A percentile compares a stretch with the other conserved stretches of the same genome.
Conservation (phyloP, 305 asterid genomes). For the Fraxinus floribunda region DNA sequence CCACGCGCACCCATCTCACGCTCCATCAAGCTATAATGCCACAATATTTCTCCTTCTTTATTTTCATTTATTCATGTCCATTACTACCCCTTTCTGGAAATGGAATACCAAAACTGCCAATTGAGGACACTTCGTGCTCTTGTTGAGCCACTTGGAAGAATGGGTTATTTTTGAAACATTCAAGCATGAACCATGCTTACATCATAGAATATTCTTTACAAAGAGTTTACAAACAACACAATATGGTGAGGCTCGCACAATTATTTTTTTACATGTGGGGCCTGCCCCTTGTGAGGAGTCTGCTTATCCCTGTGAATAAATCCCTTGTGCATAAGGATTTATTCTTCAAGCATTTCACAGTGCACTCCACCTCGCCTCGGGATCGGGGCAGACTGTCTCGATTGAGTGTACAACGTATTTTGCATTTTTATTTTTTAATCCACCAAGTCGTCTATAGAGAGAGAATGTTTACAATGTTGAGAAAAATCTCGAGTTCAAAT, state of each 20-base stretch:
- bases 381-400: neutral
- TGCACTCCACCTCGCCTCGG: neutral
- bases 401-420: neutral
- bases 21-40: neutral
- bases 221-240: no score
- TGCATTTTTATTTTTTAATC: neutral
- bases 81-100: neutral
- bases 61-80: neutral
- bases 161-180: neutral
- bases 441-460: neutral
- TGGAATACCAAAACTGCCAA: constrained; percentile 6
- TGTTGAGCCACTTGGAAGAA: neutral
- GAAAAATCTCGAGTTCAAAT: neutral
- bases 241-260: no score
- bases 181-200: neutral
- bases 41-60: neutral
- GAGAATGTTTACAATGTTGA: neutral
- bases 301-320: no score
- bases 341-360: no score
- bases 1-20: constrained; percentile 22
- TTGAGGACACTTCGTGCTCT: neutral
- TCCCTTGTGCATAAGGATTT: no score
- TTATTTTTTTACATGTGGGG: no score
- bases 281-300: no score
- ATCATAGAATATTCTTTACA: no score